phyloP scores from a whole-genome alignment of 176 grass and related monocot genomes.

The Lolium rigidum region DNA sequence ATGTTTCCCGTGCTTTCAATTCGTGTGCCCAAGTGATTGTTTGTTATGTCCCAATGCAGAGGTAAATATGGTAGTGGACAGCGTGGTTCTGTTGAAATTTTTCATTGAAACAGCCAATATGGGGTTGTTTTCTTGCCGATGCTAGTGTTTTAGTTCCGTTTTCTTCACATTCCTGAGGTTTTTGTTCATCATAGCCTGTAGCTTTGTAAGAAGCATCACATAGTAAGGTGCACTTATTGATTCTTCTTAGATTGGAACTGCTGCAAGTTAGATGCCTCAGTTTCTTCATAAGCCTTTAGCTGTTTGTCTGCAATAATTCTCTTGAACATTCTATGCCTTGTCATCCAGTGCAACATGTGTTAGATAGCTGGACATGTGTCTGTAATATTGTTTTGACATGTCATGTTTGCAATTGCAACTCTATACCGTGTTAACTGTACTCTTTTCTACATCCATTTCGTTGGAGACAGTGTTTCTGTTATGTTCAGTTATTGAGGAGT shows the following conservation, averaged over 20 bases:
- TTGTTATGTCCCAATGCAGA: background rate
- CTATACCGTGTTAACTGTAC: too few relatives aligned
- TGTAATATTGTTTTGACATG: too few relatives aligned
- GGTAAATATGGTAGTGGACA: background rate
- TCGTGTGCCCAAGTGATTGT: too few relatives aligned
- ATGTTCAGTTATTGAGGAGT: too few relatives aligned
- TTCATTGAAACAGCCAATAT: background rate
- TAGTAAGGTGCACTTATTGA: background rate
- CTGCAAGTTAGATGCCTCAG: background rate
- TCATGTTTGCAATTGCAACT: background rate
- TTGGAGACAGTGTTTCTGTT: too few relatives aligned
- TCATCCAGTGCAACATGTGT: too few relatives aligned
- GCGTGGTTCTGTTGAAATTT: background rate
- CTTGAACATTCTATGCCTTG: too few relatives aligned
- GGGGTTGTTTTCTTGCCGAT: background rate
- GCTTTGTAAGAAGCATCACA: background rate
- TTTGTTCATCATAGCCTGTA: background rate
- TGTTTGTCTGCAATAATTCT: too few relatives aligned
- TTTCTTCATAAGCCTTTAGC: background rate
- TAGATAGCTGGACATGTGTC: too few relatives aligned
- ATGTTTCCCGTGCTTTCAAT: background rate
- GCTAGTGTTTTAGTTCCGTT: background rate
- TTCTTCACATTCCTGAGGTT: background rate
- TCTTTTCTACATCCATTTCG: too few relatives aligned
- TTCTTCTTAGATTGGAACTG: conserved; percentile 4